Conservation (phyloP, 2,329 filamentous ascomycete genomes). For the Sclerotinia sclerotiorum region DNA sequence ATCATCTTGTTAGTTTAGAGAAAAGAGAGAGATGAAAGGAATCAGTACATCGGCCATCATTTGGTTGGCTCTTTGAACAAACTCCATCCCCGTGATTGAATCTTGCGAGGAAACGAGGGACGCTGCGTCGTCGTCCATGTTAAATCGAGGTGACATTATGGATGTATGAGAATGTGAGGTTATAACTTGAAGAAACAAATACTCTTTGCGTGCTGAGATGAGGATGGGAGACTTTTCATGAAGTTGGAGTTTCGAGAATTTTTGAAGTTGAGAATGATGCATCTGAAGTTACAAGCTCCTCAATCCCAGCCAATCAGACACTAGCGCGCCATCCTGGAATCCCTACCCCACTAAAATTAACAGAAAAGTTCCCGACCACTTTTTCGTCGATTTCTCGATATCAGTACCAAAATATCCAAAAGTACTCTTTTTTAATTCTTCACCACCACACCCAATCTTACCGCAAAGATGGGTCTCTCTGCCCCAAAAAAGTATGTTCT, state of each 20-base stretch:
- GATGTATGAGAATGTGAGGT: not conserved
- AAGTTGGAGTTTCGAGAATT: not conserved
- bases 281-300: constrained; percentile 5
- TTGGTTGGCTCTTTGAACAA: constrained; percentile 8
- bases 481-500: constrained; percentile 62
- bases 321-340: not conserved
- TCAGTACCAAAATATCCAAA: not conserved
- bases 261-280: not conserved
- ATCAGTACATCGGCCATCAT: constrained; percentile 6
- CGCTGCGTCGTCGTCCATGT: not conserved
- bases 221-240: not conserved
- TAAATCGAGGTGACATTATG: constrained; percentile 1
- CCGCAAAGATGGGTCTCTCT: constrained; percentile 62
- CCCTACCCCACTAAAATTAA: constrained; percentile 19
- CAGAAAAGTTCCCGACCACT: constrained; percentile 22
- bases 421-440: not conserved
- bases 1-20: not conserved
- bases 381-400: constrained; percentile 22
- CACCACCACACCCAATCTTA: not conserved
- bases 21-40: not conserved
- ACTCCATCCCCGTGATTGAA: constrained; percentile 1
- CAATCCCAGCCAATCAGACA: constrained; percentile 10
- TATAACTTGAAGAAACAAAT: not conserved
- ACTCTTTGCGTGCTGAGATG: not conserved
- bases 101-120: not conserved